Evolutionary conservation across 2,329 filamentous ascomycete species (phyloP).

Genomic region (Fusarium beomiforme): DNA sequence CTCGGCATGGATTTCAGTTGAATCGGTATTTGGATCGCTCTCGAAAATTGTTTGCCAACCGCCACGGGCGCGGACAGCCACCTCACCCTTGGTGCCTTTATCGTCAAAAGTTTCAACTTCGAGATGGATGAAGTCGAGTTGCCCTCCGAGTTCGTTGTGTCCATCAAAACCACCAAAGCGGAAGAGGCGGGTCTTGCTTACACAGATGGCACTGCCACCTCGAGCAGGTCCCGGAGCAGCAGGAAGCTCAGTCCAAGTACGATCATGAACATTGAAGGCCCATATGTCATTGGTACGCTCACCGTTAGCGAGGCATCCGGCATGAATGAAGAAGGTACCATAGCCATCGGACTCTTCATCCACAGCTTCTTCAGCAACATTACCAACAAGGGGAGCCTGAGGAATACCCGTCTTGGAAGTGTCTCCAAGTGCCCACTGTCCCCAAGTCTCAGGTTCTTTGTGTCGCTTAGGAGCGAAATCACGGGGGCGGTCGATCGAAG

Average conservation of each 20-base stretch:
- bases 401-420: constrained; percentile 64
- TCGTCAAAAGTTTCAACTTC: constrained; percentile 66
- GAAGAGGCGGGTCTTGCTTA: constrained; percentile 72
- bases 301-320: constrained; percentile 73
- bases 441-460: constrained; percentile 58
- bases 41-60: constrained; percentile 65
- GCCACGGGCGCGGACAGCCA: constrained; percentile 60
- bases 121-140: constrained; percentile 72
- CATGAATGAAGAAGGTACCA: constrained; percentile 79
- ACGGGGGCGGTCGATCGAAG: constrained; percentile 66
- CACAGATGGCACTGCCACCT: constrained; percentile 74
- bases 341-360: constrained; percentile 71
- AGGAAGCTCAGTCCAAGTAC: constrained; percentile 74
- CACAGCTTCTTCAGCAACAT: constrained; percentile 65
- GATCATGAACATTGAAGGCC: constrained; percentile 75
- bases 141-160: constrained; percentile 72
- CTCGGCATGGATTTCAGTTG: constrained; percentile 50
- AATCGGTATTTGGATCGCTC: constrained; percentile 46
- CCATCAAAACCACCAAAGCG: constrained; percentile 86
- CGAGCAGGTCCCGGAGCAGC: constrained; percentile 73
- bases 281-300: constrained; percentile 75
- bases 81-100: constrained; percentile 58
- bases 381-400: constrained; percentile 68
- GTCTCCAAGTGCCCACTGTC: constrained; percentile 66
- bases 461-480: constrained; percentile 54